phyloP scores from a whole-genome alignment of 208 protist genomes.

The Naegleria lovaniensis region DNA sequence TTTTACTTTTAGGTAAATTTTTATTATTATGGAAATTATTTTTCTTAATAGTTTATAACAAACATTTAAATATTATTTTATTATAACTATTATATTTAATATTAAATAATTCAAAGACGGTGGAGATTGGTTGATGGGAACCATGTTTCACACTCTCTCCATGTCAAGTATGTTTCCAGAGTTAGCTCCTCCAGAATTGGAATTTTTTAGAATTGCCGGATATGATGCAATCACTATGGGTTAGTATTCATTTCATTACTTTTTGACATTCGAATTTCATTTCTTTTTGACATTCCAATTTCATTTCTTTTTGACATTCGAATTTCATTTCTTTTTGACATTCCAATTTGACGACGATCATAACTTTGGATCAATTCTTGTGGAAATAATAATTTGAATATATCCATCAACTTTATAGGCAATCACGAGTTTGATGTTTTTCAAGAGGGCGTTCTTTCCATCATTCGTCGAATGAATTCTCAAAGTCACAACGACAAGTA shows the following conservation, averaged over 20 bases:
- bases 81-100: background rate
- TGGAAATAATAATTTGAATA: no score
- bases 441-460: background rate
- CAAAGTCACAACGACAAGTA: background rate
- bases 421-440: constrained; percentile 3
- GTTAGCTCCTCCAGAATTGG: background rate
- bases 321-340: background rate
- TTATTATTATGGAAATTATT: no score
- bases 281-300: background rate
- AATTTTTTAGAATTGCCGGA: background rate
- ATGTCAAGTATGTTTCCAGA: background rate
- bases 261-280: background rate
- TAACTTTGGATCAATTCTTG: no score
- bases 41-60: no score
- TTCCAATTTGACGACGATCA: no score
- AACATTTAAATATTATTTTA: no score
- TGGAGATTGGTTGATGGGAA: background rate
- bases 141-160: background rate
- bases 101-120: background rate
- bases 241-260: background rate
- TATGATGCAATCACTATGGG: background rate
- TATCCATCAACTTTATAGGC: no score
- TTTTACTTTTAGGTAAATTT: background rate
- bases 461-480: background rate
- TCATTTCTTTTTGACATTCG: background rate